These are phyloP conservation scores for Triangularia setosa DNA, from an alignment of 2,329 filamentous ascomycete species.

Conservation along the genomic window DNA sequence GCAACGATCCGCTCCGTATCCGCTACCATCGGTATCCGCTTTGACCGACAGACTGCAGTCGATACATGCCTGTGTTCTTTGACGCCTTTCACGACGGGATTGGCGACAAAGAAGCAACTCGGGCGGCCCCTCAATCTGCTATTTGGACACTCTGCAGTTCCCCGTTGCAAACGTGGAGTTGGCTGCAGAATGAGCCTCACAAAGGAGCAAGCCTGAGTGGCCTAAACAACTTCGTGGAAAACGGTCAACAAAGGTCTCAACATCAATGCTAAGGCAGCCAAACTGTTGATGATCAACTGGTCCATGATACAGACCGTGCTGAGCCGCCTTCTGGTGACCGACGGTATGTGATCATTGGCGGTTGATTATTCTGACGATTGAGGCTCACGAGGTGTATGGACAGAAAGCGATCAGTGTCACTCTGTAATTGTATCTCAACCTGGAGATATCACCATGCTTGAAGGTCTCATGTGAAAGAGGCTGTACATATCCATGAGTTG, in stretches of 20 bases:
- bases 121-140: not conserved
- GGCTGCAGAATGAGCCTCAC: not conserved
- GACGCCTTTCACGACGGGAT: not conserved
- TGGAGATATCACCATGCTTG: not conserved
- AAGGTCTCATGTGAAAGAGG: not conserved
- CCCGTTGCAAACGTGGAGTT: not conserved
- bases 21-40: not conserved
- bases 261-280: not conserved
- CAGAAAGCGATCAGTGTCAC: not conserved
- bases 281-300: not conserved
- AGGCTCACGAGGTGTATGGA: not conserved
- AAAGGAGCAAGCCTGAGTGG: not conserved
- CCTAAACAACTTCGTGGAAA: not conserved
- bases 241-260: not conserved
- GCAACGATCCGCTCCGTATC: not conserved
- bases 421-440: not conserved
- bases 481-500: too few relatives aligned
- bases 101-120: not conserved
- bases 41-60: too few relatives aligned
- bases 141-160: not conserved
- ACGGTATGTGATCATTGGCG: not conserved
- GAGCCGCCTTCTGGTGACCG: not conserved
- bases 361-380: not conserved
- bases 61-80: not conserved
- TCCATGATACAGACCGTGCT: not conserved